Conservation (phyloP, 208 protist species). For the Trypanosoma cruzi region DNA sequence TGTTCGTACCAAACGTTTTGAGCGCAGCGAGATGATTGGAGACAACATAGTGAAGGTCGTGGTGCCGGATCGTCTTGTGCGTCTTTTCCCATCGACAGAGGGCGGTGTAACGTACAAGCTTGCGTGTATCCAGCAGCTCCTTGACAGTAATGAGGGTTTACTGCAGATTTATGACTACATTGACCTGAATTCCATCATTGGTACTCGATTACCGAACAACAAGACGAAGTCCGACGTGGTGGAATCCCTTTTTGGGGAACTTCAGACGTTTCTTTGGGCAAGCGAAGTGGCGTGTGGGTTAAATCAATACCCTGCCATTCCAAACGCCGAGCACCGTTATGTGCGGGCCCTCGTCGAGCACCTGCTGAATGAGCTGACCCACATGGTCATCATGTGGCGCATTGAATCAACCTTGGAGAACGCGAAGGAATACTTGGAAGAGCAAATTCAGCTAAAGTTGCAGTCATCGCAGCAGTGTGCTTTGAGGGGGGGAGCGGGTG, state of each 20-base stretch:
- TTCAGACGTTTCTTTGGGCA: conserved; percentile 76
- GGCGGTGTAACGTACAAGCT: conserved; percentile 40
- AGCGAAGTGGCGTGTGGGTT: conserved; percentile 36
- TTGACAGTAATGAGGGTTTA: conserved; percentile 81
- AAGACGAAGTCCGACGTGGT: conserved; percentile 88
- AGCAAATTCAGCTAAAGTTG: conserved; percentile 9
- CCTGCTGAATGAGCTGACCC: conserved; percentile 73
- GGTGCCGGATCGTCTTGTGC: conserved; percentile 56
- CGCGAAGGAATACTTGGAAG: conserved; percentile 29
- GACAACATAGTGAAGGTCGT: conserved; percentile 77
- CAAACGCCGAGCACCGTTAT: conserved; percentile 34
- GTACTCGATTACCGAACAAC: conserved; percentile 53
- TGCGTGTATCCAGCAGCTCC: conserved; percentile 46
- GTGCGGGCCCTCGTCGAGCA: conserved; percentile 65
- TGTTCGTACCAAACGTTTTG: conserved; percentile 49
- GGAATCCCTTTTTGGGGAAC: conserved; percentile 82
- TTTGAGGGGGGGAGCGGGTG: conserved; percentile 3
- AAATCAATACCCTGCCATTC: conserved; percentile 34
- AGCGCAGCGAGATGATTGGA: conserved; percentile 85
- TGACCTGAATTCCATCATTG: conserved; percentile 57
- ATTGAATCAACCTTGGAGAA: conserved; percentile 59
- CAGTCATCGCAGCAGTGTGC: neutral
- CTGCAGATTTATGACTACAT: conserved; percentile 86
- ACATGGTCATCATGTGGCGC: conserved; percentile 80
- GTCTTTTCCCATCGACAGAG: conserved; percentile 61